These are phyloP conservation scores for Aspergillus tamarii DNA, from an alignment of 2,329 filamentous ascomycete species.

Conservation along the genomic window DNA sequence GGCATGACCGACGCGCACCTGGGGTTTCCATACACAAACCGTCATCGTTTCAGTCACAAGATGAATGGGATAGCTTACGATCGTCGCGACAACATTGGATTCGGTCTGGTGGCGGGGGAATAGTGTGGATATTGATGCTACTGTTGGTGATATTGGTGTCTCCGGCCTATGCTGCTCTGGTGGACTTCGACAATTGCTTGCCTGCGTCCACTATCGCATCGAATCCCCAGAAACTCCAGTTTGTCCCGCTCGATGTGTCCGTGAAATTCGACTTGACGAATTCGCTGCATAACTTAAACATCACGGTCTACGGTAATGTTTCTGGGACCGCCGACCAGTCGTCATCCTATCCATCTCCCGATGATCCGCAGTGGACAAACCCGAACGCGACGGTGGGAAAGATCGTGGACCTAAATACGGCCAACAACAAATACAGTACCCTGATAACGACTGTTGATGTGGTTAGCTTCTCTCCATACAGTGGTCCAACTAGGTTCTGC, in stretches of 20 bases:
- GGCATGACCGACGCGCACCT: conserved; percentile 20
- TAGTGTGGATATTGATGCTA: conserved; percentile 24
- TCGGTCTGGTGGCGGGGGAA: conserved; percentile 16
- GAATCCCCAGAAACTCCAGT: conserved; percentile 70
- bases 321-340: conserved; percentile 64
- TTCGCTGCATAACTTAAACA: conserved; percentile 66
- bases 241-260: conserved; percentile 73
- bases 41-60: conserved; percentile 17
- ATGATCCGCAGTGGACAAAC: conserved; percentile 66
- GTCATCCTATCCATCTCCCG: conserved; percentile 61
- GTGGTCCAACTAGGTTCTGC: conserved; percentile 67
- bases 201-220: conserved; percentile 60
- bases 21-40: conserved; percentile 11
- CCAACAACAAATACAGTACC: conserved; percentile 69
- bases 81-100: conserved; percentile 20
- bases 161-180: conserved; percentile 65
- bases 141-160: conserved; percentile 27
- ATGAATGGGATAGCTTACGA: conserved; percentile 28
- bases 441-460: conserved; percentile 73
- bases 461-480: conserved; percentile 74
- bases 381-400: conserved; percentile 69
- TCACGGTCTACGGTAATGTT: conserved; percentile 91
- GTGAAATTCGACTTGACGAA: conserved; percentile 70
- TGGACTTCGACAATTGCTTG: conserved; percentile 87
- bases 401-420: conserved; percentile 67